Conservation (phyloP, 2,329 filamentous ascomycete genomes). For the Apiospora sp. region DNA sequence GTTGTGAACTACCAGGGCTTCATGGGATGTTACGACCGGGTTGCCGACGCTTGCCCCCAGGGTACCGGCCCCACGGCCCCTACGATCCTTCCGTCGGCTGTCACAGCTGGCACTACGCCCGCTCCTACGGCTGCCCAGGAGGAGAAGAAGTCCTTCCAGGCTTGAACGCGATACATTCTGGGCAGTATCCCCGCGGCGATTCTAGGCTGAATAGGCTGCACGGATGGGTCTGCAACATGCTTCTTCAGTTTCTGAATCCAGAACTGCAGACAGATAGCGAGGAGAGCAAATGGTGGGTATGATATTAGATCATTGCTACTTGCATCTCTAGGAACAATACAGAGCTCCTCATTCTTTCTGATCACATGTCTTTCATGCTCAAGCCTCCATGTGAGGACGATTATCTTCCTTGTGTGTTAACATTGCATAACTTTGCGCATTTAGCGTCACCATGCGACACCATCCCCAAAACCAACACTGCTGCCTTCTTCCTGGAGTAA, state of each 20-base stretch:
- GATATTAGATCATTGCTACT: not conserved
- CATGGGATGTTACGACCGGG: not conserved
- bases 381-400: too few relatives aligned
- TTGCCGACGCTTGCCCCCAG: not conserved
- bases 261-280: not conserved
- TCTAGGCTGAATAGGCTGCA: not conserved
- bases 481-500: not conserved
- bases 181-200: not conserved
- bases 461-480: not conserved
- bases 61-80: not conserved
- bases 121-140: not conserved
- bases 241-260: not conserved
- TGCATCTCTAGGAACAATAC: not conserved
- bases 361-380: not conserved
- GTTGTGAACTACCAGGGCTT: not conserved
- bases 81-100: not conserved
- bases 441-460: not conserved
- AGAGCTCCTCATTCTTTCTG: too few relatives aligned
- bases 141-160: not conserved
- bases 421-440: too few relatives aligned
- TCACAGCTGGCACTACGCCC: too few relatives aligned
- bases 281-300: not conserved
- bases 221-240: not conserved
- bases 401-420: too few relatives aligned
- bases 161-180: not conserved